Conservation (phyloP, 1,284 basidiomycete species). For the Trichosporon ovoides region DNA sequence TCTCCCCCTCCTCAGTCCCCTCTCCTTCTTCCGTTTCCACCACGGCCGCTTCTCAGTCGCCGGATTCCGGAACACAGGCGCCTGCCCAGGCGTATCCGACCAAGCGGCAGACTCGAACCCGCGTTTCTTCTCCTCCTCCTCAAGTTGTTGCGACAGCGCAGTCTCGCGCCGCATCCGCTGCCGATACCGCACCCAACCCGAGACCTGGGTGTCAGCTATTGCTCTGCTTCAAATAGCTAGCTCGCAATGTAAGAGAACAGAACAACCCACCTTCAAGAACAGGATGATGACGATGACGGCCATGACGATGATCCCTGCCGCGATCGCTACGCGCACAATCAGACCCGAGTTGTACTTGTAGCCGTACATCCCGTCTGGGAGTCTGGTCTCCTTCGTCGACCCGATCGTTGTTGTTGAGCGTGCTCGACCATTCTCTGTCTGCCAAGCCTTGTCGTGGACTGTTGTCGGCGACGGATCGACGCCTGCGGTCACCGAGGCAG, state of each 20-base stretch:
- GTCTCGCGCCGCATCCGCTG: constrained; percentile 34
- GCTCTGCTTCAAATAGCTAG: too few species aligned
- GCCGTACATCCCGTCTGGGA: constrained; percentile 11
- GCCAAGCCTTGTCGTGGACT: not conserved
- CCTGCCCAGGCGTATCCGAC: constrained; percentile 37
- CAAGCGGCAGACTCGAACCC: constrained; percentile 46
- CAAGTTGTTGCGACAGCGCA: constrained; percentile 23
- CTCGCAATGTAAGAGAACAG: not conserved
- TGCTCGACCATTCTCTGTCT: not conserved
- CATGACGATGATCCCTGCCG: constrained; percentile 42
- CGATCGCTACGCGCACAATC: constrained; percentile 41
- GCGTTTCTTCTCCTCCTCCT: constrained; percentile 36
- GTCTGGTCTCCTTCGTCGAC: constrained; percentile 5
- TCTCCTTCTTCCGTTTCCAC: constrained; percentile 26
- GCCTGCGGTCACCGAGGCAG: not conserved
- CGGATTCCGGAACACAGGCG: constrained; percentile 23
- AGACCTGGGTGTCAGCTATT: constrained; percentile 27
- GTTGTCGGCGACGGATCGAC: not conserved
- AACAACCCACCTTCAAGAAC: constrained; percentile 36
- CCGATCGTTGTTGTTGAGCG: not conserved
- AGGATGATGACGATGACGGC: constrained; percentile 32
- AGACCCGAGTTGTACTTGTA: constrained; percentile 35
- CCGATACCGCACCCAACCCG: constrained; percentile 35
- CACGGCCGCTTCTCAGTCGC: constrained; percentile 6
- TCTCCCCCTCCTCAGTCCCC: constrained; percentile 20